Evolutionary conservation across 2,329 filamentous ascomycete genomes (phyloP), one percentile per base, ranked within the genome.

Genomic region (Xylaria sp.): DNA sequence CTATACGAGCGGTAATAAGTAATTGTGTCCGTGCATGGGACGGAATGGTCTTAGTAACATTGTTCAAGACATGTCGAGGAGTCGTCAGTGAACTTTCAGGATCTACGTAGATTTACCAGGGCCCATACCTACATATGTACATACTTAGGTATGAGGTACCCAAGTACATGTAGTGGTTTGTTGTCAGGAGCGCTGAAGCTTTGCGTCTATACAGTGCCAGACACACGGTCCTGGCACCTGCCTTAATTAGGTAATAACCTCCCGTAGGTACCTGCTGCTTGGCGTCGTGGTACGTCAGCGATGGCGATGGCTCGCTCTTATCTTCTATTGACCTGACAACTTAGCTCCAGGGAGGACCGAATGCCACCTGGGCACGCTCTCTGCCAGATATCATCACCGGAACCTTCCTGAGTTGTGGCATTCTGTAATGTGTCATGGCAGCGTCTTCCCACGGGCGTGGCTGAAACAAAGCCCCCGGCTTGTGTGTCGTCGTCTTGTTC

Each of bases 371-470:
- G n/a, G n/a, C n/a, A 59, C 41, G 31, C 5, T 48, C 10, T 9
- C 54, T 57, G 12, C 56, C 15, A 31, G 48, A 46, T 48, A 9
- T 13, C n/a, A 31, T 18, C 23, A 60, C 44, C 9, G 3, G 3
- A 25, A 12, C 44, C 57, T 60, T 50, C 28, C 10, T 46, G 18
- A 50, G 31, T n/a, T 23, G 37, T 65, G 9, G 15, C 28, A 41
- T 55, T 63, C 55, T 66, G 57, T 59, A 7, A 70, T 70, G 65
- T 28, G 48, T 57, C 44, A 65, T 65, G 59, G 58, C 39, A 63
- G 25, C n/a, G 41, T 28, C 37, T 28, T 52, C 18, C 37, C 64
- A 18, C 31, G 34, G 28, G 23, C 48, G 37, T 41, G 63, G 63
- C 23, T 59, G 3, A 63, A 28, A 48, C 58, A 23, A n/a, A 51